Conservation (phyloP, 768 basidiomycete species). For the Russula emetica region DNA sequence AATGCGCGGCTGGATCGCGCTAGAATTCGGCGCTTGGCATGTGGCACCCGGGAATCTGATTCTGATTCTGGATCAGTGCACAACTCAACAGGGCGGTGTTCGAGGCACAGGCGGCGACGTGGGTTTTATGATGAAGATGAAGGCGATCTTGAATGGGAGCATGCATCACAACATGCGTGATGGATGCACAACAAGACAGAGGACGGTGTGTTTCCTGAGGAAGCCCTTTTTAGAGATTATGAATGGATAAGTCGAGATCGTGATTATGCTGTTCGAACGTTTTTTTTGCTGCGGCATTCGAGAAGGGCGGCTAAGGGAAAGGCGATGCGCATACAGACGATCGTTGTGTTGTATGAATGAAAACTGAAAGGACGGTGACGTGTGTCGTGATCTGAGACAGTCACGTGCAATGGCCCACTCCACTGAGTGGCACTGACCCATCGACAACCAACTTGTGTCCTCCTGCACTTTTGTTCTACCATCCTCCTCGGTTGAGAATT, state of each 20-base stretch:
- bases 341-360: neutral
- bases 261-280: conserved; percentile 7
- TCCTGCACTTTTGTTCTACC: neutral
- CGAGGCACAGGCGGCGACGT: conserved; percentile 7
- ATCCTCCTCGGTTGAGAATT: neutral
- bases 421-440: too few species aligned
- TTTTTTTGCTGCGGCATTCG: neutral
- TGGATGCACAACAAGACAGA: conserved; percentile 18
- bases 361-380: neutral
- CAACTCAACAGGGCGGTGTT: neutral
- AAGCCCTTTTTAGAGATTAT: neutral
- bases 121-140: conserved; percentile 7
- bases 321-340: neutral
- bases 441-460: neutral
- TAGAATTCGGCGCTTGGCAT: conserved; percentile 18
- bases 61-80: conserved; percentile 9
- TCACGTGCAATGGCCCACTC: conserved; percentile 9
- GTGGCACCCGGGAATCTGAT: conserved; percentile 7
- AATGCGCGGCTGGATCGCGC: conserved; percentile 23
- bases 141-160: conserved; percentile 11
- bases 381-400: neutral
- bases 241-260: conserved; percentile 15
- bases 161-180: conserved; percentile 23
- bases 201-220: conserved; percentile 4
- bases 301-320: neutral